A percentile compares a stretch with the other conserved stretches of the same genome.
These are phyloP conservation scores for Talaromyces funiculosus DNA, from an alignment of 2,329 filamentous ascomycete genomes.

Conservation along the genomic window DNA sequence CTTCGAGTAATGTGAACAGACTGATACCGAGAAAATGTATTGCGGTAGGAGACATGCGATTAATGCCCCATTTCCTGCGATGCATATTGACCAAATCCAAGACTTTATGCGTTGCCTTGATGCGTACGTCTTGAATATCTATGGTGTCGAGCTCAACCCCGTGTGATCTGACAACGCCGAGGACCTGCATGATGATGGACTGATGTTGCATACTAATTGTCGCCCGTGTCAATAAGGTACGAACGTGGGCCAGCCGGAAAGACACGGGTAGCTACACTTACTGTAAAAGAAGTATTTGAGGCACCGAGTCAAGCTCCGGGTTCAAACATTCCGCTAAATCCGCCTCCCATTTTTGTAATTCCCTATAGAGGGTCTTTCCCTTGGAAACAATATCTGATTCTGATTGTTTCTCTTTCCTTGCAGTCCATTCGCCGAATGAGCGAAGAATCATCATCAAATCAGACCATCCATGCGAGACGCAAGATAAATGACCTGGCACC, in stretches of 20 bases:
- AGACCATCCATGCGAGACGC: conserved; percentile 3
- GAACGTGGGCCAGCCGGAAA: not conserved
- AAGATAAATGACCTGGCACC: not conserved
- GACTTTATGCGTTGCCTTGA: not conserved
- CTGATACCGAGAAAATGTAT: not conserved
- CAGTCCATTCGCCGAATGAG: not conserved
- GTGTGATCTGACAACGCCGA: not conserved
- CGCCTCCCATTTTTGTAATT: not conserved
- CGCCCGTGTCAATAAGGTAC: not conserved
- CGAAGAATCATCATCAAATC: not conserved
- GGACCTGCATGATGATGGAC: not conserved
- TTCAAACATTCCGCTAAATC: not conserved
- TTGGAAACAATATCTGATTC: not conserved
- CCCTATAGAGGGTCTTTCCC: not conserved
- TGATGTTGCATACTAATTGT: not conserved
- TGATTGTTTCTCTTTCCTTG: not conserved
- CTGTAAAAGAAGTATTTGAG: conserved; percentile 2
- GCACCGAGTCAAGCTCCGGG: not conserved
- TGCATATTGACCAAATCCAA: not conserved
- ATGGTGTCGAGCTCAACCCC: not conserved
- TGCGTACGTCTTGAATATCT: not conserved
- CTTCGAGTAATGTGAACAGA: not conserved
- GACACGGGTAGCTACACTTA: not conserved
- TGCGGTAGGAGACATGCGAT: conserved; percentile 1
- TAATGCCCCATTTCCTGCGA: conserved; percentile 1